Conservation (phyloP, 2,329 filamentous ascomycete species). For the Cercospora citrullina region DNA sequence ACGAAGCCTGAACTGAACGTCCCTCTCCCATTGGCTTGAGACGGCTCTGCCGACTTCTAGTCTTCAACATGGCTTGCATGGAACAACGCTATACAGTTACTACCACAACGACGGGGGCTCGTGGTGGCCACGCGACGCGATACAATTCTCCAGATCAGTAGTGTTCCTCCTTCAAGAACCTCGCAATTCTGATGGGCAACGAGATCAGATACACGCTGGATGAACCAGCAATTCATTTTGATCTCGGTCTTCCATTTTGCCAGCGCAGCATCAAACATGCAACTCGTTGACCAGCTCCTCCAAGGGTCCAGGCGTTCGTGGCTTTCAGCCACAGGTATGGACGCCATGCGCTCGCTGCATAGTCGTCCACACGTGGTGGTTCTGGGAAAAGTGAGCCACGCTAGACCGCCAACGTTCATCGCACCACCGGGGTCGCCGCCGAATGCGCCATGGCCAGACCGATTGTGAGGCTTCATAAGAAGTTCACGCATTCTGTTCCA, state of each 20-base stretch:
- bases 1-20: neutral
- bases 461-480: neutral
- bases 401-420: neutral
- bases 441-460: neutral
- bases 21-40: neutral
- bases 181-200: neutral
- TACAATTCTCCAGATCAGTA: neutral
- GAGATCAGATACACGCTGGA: neutral
- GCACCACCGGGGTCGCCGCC: neutral
- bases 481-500: neutral
- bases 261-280: neutral
- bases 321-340: neutral
- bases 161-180: neutral
- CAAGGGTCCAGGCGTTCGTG: neutral
- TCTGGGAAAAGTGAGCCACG: neutral
- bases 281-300: neutral
- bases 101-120: neutral
- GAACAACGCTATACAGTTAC: neutral
- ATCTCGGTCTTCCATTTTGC: neutral
- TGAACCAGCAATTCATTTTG: neutral
- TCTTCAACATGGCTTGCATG: neutral
- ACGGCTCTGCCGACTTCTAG: neutral
- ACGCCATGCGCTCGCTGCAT: neutral
- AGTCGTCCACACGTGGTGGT: neutral
- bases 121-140: neutral